Evolutionary conservation across 139 green algal genomes (phyloP).

Genomic region (Coelastrella sp.): DNA sequence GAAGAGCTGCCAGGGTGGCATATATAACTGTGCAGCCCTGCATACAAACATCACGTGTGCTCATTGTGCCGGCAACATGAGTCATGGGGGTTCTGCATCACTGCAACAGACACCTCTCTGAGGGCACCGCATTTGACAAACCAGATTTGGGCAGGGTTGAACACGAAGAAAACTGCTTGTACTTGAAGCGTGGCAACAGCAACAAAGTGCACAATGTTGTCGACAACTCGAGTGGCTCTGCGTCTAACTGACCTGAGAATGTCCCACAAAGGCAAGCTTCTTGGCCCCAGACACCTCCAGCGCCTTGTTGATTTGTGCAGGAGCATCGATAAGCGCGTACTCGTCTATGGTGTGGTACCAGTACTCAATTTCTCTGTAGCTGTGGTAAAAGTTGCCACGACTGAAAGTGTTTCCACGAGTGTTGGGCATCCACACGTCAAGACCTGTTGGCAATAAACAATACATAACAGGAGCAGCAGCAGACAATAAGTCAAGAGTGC

Average conservation of each 20-base stretch:
- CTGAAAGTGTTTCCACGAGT: constrained; percentile 70
- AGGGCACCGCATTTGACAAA: too few species aligned
- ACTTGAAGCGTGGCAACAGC: background rate
- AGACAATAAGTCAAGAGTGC: too few species aligned
- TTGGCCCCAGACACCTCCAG: constrained; percentile 39
- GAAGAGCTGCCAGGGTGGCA: constrained; percentile 61
- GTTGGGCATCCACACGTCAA: constrained; percentile 79
- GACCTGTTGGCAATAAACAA: too few species aligned
- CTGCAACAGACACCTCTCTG: too few species aligned
- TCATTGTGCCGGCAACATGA: background rate
- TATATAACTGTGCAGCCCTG: constrained; percentile 56
- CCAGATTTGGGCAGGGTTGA: too few species aligned
- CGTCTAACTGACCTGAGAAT: too few species aligned
- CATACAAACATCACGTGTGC: background rate
- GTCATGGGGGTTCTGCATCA: too few species aligned
- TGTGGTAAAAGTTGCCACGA: constrained; percentile 35
- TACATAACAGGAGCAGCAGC: too few species aligned
- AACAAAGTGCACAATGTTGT: background rate
- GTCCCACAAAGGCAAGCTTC: constrained; percentile 7
- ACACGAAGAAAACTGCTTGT: too few species aligned
- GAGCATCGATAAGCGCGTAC: constrained; percentile 72
- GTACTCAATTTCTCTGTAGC: constrained; percentile 36
- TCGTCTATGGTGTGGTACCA: constrained; percentile 52
- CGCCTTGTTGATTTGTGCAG: constrained; percentile 67
- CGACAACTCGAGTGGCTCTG: background rate